Percentiles rank a stretch among this genome's conserved stretches.
Evolutionary conservation across 345 rosid species (phyloP).

Genomic region (Pelargonium nanum): DNA sequence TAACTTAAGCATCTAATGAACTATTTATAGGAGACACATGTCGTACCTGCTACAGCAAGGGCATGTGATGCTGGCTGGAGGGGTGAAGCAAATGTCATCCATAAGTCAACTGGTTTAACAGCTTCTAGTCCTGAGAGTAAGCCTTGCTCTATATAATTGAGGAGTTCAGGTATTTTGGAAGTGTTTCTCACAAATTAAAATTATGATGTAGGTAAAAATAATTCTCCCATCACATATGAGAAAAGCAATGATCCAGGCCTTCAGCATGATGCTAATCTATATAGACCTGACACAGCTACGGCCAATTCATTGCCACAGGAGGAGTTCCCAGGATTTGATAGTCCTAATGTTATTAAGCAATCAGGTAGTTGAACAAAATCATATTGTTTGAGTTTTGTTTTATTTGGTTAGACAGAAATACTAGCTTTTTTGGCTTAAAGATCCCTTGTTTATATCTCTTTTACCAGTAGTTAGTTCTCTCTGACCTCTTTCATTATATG

Average conservation of each 20-base stretch:
- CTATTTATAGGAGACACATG: slow-evolving; percentile 37
- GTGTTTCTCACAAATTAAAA: slow-evolving; percentile 10
- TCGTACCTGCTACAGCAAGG: slow-evolving; percentile 26
- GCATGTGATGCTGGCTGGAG: slow-evolving; percentile 31
- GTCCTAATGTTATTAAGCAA: slow-evolving; percentile 41
- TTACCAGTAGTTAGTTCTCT: background rate
- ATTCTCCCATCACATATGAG: slow-evolving; percentile 24
- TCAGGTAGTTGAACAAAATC: slow-evolving; percentile 35
- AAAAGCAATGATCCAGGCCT: slow-evolving; percentile 22
- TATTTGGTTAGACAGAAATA: slow-evolving; percentile 5
- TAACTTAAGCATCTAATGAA: slow-evolving; percentile 14
- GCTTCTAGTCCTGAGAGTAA: slow-evolving; percentile 21
- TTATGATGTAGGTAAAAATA: slow-evolving; percentile 31
- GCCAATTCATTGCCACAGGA: slow-evolving; percentile 38
- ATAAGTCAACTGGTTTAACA: slow-evolving; percentile 32
- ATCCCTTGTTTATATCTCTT: background rate
- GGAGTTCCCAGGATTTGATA: slow-evolving; percentile 68
- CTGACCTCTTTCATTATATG: slow-evolving; percentile 3
- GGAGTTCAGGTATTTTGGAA: slow-evolving; percentile 1
- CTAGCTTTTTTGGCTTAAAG: background rate
- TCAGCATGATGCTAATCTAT: slow-evolving; percentile 20
- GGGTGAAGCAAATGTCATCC: slow-evolving; percentile 36
- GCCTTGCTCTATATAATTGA: slow-evolving; percentile 4
- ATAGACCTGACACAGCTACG: slow-evolving; percentile 25
- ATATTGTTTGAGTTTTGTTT: slow-evolving; percentile 7